Evolutionary conservation across 1,139 yeast genomes (phyloP), one percentile per base, ranked within the genome.

Genomic region (Eremothecium cymbalariae): DNA sequence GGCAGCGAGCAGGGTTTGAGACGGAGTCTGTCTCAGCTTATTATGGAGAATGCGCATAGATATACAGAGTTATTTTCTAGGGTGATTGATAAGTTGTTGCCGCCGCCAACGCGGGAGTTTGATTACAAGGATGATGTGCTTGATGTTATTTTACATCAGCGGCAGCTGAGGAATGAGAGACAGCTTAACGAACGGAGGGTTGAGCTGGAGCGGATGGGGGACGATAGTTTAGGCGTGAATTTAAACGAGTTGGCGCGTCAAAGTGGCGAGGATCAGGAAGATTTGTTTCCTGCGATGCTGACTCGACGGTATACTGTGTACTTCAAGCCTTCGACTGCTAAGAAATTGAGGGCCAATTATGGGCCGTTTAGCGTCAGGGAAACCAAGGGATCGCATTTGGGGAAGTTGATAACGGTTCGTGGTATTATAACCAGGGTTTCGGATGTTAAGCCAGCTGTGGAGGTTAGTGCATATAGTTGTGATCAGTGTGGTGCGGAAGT

Each of bases 401-500:
- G 99, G 28, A 77, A 81, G 48, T 70, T 83, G 45, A 81, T 93
- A 50, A 88, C 96, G 0, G 81, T 88, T 4, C 68, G 95, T 47
- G 99, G 98, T 34, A 90, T 93, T 46, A 86, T 90, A 32, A 90
- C 97, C 11, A 71, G 98, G 48, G 96, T 88, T 3, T 80, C 95
- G 1, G 98, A 93, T 57, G 98, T 93, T 32, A 90, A 88, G 60
- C 99, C 99, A 4, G 70, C 85, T 6, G 85, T 90, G 6, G 68
- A 74, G 44, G 96, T 90, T 38, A 85, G 82, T 50, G 98, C 98
- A 1, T 93, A 90, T 57, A 84, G 97, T 3, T 93, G 99, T 64
- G 98, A 93, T 59, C 82, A 83, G 51, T 93, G 99, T 67, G 99
- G 98, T 31, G 81, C 74, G 57, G 99, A 93, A 63, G 78, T 86